Base-by-base conservation (phyloP, 805 yeast species). In the Ogataea corticis region DNA sequence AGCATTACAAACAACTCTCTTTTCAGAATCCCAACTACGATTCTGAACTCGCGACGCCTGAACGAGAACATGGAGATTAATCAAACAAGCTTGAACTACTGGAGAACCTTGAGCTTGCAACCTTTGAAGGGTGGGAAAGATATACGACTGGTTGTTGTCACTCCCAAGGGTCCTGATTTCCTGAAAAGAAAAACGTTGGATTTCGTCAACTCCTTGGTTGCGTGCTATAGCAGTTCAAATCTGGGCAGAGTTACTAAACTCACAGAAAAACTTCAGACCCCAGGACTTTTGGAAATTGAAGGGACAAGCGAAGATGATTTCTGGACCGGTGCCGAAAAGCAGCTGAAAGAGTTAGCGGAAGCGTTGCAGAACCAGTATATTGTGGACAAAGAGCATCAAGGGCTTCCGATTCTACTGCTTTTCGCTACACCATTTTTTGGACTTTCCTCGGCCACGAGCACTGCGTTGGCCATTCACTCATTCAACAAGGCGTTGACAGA, bases 71-170 rank as follows among this genome's bases (percentile, higher is more conserved):
- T 71, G 46, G 75, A 69, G 28, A 69, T 76, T 33, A 80, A 73
- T 58, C 72, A 73, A 54, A 67, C 72, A 27, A 80, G 77, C 38
- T 61, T 75, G 14, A 62, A 65, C 47, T 76, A 75, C 55, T 83
- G 84, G 90, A 80, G 70, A 54, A 65, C 72, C 35, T 58, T 86
- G 54, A 76, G 79, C 46, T 70, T 85, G 40, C 73, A 75, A 35
- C 87, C 92, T 0, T 54, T 75, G 7, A 59, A 62, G 18, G 75
- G 73, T 1, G 62, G 67, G 1, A 83, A 84, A 49, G 68, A 76
- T 46, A 76, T 83, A 47, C 77, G 76, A 44, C 62, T 80, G 7
- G 50, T 85, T 7, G 55, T 83, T 48, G 56, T 86, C 1, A 51
- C 50, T 31, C 69, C 65, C 18, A 50, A 55, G 30, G 44, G 48